phyloP scores from a whole-genome alignment of 805 yeast genomes.

The Myxozyma melibiosi region DNA sequence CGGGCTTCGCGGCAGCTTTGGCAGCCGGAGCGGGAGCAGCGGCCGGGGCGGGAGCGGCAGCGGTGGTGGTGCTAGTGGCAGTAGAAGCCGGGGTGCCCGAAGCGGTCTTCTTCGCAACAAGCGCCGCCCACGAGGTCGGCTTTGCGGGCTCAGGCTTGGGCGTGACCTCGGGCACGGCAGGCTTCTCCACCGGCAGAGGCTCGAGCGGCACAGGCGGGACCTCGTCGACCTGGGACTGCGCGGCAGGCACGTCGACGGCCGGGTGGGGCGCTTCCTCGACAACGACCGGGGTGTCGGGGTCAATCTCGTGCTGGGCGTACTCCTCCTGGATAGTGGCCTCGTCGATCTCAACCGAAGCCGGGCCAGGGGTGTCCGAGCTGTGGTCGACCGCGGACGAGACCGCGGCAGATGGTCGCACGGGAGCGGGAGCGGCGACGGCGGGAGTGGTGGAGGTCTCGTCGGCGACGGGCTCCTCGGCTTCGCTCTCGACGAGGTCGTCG shows the following conservation, averaged over 20 bases:
- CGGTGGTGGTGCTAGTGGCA: conserved; percentile 20
- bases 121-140: conserved; percentile 40
- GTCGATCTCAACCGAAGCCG: conserved; percentile 77
- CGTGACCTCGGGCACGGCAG: conserved; percentile 4
- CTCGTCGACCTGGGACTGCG: conserved; percentile 26
- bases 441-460: too few relatives aligned
- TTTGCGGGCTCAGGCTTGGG: conserved; percentile 16
- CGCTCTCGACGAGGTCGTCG: conserved; percentile 34
- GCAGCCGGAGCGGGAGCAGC: conserved; percentile 18
- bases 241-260: conserved; percentile 20
- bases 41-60: conserved; percentile 35
- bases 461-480: conserved; percentile 4
- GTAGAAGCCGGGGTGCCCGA: conserved; percentile 31
- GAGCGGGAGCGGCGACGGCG: conserved; percentile 11
- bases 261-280: conserved; percentile 13
- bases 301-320: conserved; percentile 81
- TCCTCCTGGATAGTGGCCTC: conserved; percentile 88
- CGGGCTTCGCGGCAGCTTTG: conserved; percentile 13
- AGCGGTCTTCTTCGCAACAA: conserved; percentile 32
- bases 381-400: conserved; percentile 4
- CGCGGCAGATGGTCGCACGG: conserved; percentile 1
- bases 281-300: conserved; percentile 9
- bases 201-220: conserved; percentile 23
- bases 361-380: conserved; percentile 26
- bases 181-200: conserved; percentile 10